Evolutionary conservation across 345 rosid species (phyloP).

Genomic region (Murraya paniculata): DNA sequence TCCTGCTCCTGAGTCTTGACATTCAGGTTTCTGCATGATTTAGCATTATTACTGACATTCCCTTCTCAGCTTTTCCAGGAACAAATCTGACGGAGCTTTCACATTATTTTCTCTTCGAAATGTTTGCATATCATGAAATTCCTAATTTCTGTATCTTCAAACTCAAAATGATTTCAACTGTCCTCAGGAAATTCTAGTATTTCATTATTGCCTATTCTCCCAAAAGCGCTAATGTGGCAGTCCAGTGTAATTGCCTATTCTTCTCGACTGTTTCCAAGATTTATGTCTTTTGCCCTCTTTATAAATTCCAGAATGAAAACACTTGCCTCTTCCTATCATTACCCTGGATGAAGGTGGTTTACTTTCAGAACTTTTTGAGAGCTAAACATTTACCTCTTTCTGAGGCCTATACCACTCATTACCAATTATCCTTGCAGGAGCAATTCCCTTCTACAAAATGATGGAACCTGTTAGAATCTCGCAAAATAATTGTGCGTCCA

Average conservation of each 20-base stretch:
- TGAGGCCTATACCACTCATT: background rate
- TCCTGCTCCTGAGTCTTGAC: background rate
- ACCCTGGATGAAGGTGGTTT: background rate
- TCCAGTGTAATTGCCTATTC: background rate
- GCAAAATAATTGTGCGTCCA: conserved; percentile 38
- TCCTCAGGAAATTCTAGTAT: background rate
- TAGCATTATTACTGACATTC: background rate
- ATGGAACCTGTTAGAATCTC: conserved; percentile 64
- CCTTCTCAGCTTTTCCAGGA: background rate
- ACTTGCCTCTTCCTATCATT: background rate
- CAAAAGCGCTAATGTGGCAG: background rate
- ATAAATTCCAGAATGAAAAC: background rate
- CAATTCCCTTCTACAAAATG: conserved; percentile 58
- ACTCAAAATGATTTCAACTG: background rate
- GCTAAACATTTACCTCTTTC: background rate
- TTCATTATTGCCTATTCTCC: background rate
- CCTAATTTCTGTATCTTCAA: background rate
- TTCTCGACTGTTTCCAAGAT: background rate
- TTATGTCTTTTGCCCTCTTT: background rate
- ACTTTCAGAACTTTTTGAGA: background rate
- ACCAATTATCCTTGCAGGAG: conserved; percentile 63
- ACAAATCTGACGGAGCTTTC: background rate
- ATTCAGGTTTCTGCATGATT: background rate
- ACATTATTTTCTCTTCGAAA: background rate
- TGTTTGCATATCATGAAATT: background rate